Evolutionary conservation across 805 yeast species (phyloP).

Genomic region (Nadsonia fulvescens): DNA sequence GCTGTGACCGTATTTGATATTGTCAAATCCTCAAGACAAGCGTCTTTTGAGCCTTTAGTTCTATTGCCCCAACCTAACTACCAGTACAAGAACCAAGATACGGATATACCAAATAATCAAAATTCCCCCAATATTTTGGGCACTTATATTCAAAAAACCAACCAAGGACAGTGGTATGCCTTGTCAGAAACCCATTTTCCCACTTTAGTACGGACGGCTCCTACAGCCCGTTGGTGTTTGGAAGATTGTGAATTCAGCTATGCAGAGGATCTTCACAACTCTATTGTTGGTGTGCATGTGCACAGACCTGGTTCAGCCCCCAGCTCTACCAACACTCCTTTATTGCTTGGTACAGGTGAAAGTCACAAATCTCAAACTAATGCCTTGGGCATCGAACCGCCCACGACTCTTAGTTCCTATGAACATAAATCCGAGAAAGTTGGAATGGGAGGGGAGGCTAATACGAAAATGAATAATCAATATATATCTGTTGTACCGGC

Average conservation of each 20-base stretch:
- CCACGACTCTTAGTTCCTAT: too few relatives aligned
- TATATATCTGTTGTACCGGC: conserved; percentile 3
- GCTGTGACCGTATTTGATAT: conserved; percentile 72
- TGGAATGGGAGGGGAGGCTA: neutral
- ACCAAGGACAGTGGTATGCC: conserved; percentile 60
- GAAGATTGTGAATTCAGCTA: too few relatives aligned
- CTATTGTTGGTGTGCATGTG: conserved; percentile 14
- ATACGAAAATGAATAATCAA: neutral
- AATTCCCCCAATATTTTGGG: conserved; percentile 17
- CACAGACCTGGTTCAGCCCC: too few relatives aligned
- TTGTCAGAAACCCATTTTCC: conserved; percentile 66
- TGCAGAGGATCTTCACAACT: conserved; percentile 6
- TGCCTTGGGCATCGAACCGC: too few relatives aligned
- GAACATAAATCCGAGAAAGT: neutral
- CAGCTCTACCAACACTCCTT: neutral
- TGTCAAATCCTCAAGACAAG: conserved; percentile 16
- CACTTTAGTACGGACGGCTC: conserved; percentile 64
- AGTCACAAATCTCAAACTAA: neutral
- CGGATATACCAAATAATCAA: conserved; percentile 1
- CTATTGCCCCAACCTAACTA: conserved; percentile 21
- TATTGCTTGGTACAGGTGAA: too few relatives aligned
- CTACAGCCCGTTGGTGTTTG: conserved; percentile 47
- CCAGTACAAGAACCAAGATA: conserved; percentile 3
- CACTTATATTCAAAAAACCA: conserved; percentile 50
- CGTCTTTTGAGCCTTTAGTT: conserved; percentile 12